These are phyloP conservation scores for Thermochaetoides dissita DNA, from an alignment of 2,329 filamentous ascomycete species.

Conservation along the genomic window DNA sequence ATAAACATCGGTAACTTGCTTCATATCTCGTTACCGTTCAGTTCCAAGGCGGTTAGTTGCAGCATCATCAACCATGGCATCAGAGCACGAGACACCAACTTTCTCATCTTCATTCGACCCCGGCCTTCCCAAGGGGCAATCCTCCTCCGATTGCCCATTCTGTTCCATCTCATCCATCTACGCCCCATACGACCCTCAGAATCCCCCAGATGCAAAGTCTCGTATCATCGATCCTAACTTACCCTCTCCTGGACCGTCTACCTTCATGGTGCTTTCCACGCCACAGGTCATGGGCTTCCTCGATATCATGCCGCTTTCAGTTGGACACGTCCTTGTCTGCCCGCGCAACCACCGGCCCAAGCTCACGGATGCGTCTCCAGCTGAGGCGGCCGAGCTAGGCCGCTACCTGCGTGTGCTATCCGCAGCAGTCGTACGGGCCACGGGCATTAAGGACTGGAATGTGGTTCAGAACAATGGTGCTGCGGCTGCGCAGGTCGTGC, in stretches of 20 bases:
- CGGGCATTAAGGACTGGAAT: conserved; percentile 76
- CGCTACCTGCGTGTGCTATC: conserved; percentile 57
- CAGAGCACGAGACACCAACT: conserved; percentile 1
- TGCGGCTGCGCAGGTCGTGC: conserved; percentile 80
- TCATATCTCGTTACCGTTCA: no score
- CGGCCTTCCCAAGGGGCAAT: not conserved
- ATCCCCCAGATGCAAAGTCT: conserved; percentile 27
- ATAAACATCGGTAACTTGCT: no score
- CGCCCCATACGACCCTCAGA: conserved; percentile 29
- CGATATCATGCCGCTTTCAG: conserved; percentile 79
- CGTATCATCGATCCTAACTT: conserved; percentile 20
- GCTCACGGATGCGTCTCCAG: conserved; percentile 52
- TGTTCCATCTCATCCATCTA: conserved; percentile 43
- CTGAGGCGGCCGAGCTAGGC: conserved; percentile 55
- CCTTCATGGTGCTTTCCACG: conserved; percentile 64
- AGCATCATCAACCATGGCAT: not conserved
- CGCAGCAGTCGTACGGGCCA: conserved; percentile 52
- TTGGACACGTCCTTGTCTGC: conserved; percentile 70
- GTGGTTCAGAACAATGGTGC: conserved; percentile 92
- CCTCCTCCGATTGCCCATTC: conserved; percentile 38
- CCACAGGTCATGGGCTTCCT: conserved; percentile 71
- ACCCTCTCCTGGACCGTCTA: conserved; percentile 27
- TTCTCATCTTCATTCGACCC: conserved; percentile 9
- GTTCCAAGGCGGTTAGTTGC: no score
- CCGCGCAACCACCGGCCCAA: conserved; percentile 66